These are phyloP conservation scores for Candolleomyces efflorescens DNA, from an alignment of 768 basidiomycete genomes.

Conservation along the genomic window DNA sequence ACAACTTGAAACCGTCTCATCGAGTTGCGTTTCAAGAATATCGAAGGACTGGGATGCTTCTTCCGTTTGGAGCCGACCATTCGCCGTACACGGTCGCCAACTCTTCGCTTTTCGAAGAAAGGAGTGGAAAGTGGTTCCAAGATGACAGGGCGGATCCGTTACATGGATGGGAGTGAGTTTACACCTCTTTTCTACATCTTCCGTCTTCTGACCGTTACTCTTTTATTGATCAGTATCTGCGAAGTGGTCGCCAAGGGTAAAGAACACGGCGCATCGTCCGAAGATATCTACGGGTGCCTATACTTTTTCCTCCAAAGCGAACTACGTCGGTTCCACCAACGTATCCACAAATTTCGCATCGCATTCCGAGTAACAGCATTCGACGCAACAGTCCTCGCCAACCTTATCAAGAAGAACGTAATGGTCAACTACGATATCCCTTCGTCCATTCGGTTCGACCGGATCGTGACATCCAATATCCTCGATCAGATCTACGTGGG, in stretches of 20 bases:
- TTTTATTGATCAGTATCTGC: constrained; percentile 19
- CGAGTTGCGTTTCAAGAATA: constrained; percentile 35
- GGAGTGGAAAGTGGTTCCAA: constrained; percentile 26
- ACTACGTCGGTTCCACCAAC: constrained; percentile 27
- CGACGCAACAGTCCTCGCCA: constrained; percentile 26
- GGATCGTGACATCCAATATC: constrained; percentile 26
- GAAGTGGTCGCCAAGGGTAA: constrained; percentile 26
- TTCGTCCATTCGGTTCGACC: constrained; percentile 2
- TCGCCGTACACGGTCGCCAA: constrained; percentile 34
- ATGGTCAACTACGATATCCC: constrained; percentile 9
- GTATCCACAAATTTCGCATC: constrained; percentile 25
- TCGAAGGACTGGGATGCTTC: constrained; percentile 31
- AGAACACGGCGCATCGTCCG: constrained; percentile 27
- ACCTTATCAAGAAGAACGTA: constrained; percentile 11
- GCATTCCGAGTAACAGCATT: constrained; percentile 22
- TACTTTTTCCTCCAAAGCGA: constrained; percentile 36
- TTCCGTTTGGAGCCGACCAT: constrained; percentile 36
- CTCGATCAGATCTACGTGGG: background rate
- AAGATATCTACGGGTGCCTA: constrained; percentile 42
- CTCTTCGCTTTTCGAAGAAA: constrained; percentile 26
- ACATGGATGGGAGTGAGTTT: constrained; percentile 32
- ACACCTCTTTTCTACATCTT: background rate
- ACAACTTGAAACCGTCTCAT: constrained; percentile 32
- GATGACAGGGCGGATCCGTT: constrained; percentile 33
- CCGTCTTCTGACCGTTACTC: background rate